These are phyloP conservation scores for Xeromyces bisporus DNA, from an alignment of 495 filamentous ascomycete species.

Conservation along the genomic window DNA sequence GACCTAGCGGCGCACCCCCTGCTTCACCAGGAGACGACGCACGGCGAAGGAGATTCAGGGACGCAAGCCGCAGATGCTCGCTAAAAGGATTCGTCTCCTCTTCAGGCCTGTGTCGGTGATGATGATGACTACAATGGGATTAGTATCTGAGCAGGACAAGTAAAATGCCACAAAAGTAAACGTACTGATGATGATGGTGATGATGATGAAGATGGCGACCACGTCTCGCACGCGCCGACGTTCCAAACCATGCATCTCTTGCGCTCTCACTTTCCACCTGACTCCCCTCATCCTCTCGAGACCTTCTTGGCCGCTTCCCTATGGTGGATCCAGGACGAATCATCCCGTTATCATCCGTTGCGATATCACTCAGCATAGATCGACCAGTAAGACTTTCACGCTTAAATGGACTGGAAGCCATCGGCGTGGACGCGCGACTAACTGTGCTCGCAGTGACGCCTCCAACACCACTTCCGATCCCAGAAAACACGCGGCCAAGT, in stretches of 20 bases:
- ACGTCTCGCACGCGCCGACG: constrained; percentile 37
- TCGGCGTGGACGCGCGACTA: constrained; percentile 39
- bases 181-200: constrained; percentile 44
- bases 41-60: constrained; percentile 18
- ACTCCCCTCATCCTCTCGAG: constrained; percentile 36
- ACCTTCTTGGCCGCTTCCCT: constrained; percentile 37
- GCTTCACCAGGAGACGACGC: constrained; percentile 20
- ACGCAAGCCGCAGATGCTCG: constrained; percentile 23
- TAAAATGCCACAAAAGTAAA: too few relatives aligned
- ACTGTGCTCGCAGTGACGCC: constrained; percentile 37
- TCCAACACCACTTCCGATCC: constrained; percentile 72
- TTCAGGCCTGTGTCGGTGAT: constrained; percentile 53
- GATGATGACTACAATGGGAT: constrained; percentile 46
- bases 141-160: too few relatives aligned
- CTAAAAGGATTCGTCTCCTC: constrained; percentile 36
- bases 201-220: constrained; percentile 38
- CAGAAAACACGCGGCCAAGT: constrained; percentile 79
- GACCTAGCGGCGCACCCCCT: constrained; percentile 18
- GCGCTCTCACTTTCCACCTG: constrained; percentile 43
- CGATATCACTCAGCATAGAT: constrained; percentile 18
- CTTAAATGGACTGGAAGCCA: constrained; percentile 38
- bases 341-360: constrained; percentile 19
- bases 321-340: constrained; percentile 34
- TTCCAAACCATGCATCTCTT: constrained; percentile 39
- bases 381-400: constrained; percentile 23